These are phyloP conservation scores for Coemansia biformis DNA, from an alignment of 192 early-diverging fungal species.

Conservation along the genomic window DNA sequence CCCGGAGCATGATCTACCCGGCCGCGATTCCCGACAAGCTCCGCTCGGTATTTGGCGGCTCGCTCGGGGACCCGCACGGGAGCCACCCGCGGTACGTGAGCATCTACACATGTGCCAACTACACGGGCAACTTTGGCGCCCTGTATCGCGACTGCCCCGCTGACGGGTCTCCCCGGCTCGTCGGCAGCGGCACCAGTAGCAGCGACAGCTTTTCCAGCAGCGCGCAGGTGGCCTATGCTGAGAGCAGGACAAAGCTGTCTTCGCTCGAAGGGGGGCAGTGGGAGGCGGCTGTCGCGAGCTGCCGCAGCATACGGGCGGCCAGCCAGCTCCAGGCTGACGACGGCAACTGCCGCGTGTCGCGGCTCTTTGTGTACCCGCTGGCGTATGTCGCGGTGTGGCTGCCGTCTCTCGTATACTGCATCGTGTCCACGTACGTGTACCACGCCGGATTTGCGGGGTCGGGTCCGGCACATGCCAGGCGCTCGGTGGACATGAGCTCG, in stretches of 20 bases:
- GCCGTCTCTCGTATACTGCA: slow-evolving; percentile 25
- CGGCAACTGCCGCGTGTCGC: slow-evolving; percentile 8
- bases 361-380: slow-evolving; percentile 45
- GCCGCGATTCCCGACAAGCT: slow-evolving; percentile 5
- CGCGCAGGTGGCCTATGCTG: too few species aligned
- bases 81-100: slow-evolving; percentile 11
- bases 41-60: slow-evolving; percentile 10
- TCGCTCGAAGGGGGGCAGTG: slow-evolving; percentile 26
- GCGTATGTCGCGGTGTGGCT: slow-evolving; percentile 29
- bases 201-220: slow-evolving; percentile 8
- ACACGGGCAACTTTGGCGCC: background rate
- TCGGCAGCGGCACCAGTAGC: background rate
- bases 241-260: slow-evolving; percentile 2
- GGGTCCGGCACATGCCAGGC: background rate
- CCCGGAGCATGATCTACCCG: background rate
- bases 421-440: slow-evolving; percentile 35
- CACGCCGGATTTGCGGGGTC: slow-evolving; percentile 8
- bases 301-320: slow-evolving; percentile 5
- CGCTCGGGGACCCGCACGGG: background rate
- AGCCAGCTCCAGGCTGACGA: too few species aligned
- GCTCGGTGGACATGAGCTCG: slow-evolving; percentile 8
- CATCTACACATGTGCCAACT: slow-evolving; percentile 16
- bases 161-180: background rate
- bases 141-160: too few species aligned
- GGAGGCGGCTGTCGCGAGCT: slow-evolving; percentile 15